Conservation (phyloP, 441 rosid species). For the Gossypium aridum region DNA sequence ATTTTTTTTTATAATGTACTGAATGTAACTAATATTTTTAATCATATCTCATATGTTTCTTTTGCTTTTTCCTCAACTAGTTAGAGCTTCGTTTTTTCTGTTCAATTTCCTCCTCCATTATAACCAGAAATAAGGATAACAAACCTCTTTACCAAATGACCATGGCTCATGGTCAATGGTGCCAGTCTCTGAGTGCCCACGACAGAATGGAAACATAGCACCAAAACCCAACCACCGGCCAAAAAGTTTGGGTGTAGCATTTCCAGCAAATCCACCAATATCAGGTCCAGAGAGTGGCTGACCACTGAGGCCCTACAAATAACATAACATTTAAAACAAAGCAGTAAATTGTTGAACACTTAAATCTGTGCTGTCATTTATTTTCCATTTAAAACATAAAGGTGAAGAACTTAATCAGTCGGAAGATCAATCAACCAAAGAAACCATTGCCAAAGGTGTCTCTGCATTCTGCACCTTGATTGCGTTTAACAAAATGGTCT, state of each 20-base stretch:
- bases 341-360: not conserved
- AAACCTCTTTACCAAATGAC: constrained; percentile 98
- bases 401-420: not conserved
- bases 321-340: constrained; percentile 22
- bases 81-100: not conserved
- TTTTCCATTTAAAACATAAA: not conserved
- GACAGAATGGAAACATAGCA: constrained; percentile 95
- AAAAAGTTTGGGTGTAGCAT: constrained; percentile 85
- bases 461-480: not conserved
- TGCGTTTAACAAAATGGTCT: not conserved
- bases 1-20: not conserved
- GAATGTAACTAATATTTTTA: not conserved
- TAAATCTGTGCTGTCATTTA: not conserved
- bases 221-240: constrained; percentile 98
- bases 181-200: constrained; percentile 76
- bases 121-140: constrained; percentile 12
- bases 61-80: not conserved
- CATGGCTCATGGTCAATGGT: constrained; percentile 91
- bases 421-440: not conserved
- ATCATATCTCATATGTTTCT: not conserved
- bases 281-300: constrained; percentile 98
- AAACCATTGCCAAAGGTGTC: not conserved
- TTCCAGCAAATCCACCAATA: constrained; percentile 93
- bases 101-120: not conserved
- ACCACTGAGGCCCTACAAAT: constrained; percentile 82